These are phyloP conservation scores for Colletotrichum sp. DNA, from an alignment of 2,329 filamentous ascomycete genomes.

Conservation along the genomic window DNA sequence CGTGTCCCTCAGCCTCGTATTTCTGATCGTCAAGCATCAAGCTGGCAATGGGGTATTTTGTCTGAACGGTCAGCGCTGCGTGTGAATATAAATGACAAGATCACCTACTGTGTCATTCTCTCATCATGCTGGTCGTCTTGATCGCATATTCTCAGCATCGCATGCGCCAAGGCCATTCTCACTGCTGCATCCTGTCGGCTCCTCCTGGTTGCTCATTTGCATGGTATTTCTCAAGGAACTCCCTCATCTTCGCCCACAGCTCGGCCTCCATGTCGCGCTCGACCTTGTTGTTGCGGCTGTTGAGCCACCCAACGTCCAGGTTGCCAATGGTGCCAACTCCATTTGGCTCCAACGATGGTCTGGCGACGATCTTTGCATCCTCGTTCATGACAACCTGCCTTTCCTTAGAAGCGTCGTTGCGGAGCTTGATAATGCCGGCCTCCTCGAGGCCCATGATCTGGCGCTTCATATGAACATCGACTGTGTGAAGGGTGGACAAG, in stretches of 20 bases:
- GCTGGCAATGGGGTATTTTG: not conserved
- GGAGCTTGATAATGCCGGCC: conserved; percentile 71
- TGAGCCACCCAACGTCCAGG: conserved; percentile 88
- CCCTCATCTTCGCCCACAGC: conserved; percentile 62
- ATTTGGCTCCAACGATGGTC: conserved; percentile 55
- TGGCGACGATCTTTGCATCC: conserved; percentile 25
- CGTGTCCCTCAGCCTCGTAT: not conserved
- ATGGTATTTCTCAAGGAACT: conserved; percentile 36
- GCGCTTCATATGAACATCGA: conserved; percentile 76
- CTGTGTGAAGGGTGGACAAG: conserved; percentile 73
- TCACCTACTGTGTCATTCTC: not conserved
- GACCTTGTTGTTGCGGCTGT: conserved; percentile 82
- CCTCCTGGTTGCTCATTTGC: not conserved
- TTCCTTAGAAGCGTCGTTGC: conserved; percentile 27
- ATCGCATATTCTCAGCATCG: not conserved
- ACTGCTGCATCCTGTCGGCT: conserved; percentile 18
- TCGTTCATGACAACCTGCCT: conserved; percentile 26
- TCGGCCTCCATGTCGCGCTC: conserved; percentile 85
- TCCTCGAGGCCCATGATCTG: conserved; percentile 84
- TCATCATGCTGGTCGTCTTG: not conserved
- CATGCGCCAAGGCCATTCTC: rapidly evolving
- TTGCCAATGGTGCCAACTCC: conserved; percentile 60
- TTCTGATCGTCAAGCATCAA: not conserved
- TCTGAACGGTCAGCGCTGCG: not conserved
- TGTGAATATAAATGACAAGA: not conserved